Conservation (phyloP, 2,329 filamentous ascomycete genomes). For the Aplosporella prunicola region DNA sequence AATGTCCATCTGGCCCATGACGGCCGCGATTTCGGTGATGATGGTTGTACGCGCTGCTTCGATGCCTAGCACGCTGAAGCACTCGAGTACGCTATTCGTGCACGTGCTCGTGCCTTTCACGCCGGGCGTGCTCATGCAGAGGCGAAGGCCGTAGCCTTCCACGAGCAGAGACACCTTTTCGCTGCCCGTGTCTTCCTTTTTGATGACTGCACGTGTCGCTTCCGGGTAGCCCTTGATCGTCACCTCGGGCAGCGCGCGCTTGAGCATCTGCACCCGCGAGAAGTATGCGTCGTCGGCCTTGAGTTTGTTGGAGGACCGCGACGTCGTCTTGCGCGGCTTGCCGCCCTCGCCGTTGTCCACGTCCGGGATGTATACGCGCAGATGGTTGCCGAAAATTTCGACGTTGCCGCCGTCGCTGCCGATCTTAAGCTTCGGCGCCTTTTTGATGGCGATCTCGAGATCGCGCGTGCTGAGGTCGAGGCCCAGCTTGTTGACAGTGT, state of each 20-base stretch:
- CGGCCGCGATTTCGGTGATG: slow-evolving; percentile 72
- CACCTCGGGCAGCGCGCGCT: slow-evolving; percentile 71
- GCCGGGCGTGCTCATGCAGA: slow-evolving; percentile 89
- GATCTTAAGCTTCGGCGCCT: slow-evolving; percentile 75
- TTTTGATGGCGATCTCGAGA: slow-evolving; percentile 67
- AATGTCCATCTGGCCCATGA: slow-evolving; percentile 93
- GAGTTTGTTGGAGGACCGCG: slow-evolving; percentile 16
- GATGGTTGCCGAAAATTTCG: slow-evolving; percentile 34
- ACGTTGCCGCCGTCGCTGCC: slow-evolving; percentile 52
- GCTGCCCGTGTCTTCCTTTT: slow-evolving; percentile 62
- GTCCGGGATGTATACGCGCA: slow-evolving; percentile 63
- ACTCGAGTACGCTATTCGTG: slow-evolving; percentile 87
- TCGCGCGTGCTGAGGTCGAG: slow-evolving; percentile 67
- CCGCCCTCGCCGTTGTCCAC: slow-evolving; percentile 11
- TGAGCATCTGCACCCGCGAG: slow-evolving; percentile 73
- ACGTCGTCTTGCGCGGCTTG: slow-evolving; percentile 17
- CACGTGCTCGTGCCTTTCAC: slow-evolving; percentile 66
- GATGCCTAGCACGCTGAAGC: slow-evolving; percentile 77
- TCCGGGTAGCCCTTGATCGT: slow-evolving; percentile 84
- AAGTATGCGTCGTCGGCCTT: slow-evolving; percentile 54
- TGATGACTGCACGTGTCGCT: slow-evolving; percentile 78
- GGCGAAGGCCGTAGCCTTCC: slow-evolving; percentile 83
- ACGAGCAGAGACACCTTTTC: slow-evolving; percentile 55
- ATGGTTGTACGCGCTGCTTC: slow-evolving; percentile 89
- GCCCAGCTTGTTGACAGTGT: slow-evolving; percentile 69